phyloP scores from a whole-genome alignment of 139 green algal species.

The Chlorella sp. region DNA sequence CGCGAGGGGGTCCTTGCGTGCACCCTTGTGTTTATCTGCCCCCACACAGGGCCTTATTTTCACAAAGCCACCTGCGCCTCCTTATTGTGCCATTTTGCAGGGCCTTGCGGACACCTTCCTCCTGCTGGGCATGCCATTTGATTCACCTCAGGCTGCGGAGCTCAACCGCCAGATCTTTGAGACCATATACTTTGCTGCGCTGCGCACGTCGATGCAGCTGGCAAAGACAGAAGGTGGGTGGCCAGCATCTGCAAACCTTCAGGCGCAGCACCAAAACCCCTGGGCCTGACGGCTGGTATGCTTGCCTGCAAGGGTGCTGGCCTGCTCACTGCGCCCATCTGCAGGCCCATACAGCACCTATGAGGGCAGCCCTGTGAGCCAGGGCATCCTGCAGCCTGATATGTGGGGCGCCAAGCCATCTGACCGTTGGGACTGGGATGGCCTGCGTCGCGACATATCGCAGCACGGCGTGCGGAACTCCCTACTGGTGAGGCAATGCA shows the following conservation, averaged over 20 bases:
- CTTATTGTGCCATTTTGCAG: constrained; percentile 59
- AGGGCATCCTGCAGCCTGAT: constrained; percentile 93
- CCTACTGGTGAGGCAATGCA: constrained; percentile 68
- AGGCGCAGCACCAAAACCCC: no score
- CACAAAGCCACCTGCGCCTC: no score
- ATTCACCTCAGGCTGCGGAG: constrained; percentile 83
- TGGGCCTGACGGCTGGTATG: no score
- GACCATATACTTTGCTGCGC: constrained; percentile 94
- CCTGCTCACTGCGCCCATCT: no score
- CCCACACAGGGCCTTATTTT: no score
- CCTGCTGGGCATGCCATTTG: constrained; percentile 97
- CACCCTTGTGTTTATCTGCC: no score
- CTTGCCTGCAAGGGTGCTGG: no score
- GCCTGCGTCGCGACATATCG: constrained; percentile 79
- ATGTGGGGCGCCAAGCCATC: constrained; percentile 93
- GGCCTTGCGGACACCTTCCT: constrained; percentile 99
- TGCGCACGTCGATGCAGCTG: constrained; percentile 85
- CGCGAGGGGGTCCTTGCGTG: not conserved
- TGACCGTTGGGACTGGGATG: constrained; percentile 89
- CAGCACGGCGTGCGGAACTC: constrained; percentile 96
- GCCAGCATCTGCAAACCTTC: no score
- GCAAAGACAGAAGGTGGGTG: constrained; percentile 60
- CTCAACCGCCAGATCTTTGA: constrained; percentile 98
- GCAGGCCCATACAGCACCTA: constrained; percentile 92
- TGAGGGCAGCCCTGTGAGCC: constrained; percentile 81